Percentiles rank a stretch among this genome's conserved stretches.
Evolutionary conservation across 345 rosid species (phyloP).

Genomic region (Murraya paniculata): DNA sequence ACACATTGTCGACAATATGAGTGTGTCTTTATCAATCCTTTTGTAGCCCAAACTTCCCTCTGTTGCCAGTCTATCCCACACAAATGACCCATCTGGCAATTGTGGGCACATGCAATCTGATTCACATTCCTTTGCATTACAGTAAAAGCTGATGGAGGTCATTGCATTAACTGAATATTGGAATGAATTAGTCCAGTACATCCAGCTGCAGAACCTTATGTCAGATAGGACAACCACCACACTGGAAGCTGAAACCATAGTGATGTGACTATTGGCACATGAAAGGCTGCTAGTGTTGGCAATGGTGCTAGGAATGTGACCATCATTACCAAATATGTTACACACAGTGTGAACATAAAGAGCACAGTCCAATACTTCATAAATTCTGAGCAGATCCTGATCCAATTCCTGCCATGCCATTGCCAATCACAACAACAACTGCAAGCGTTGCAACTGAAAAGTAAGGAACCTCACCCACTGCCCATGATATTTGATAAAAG

Average conservation of each 20-base stretch:
- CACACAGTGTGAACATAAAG: conserved; percentile 27
- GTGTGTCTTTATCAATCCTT: conserved; percentile 20
- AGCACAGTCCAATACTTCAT: conserved; percentile 28
- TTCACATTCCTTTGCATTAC: conserved; percentile 21
- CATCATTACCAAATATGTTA: conserved; percentile 39
- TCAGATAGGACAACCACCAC: conserved; percentile 30
- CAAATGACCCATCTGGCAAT: conserved; percentile 27
- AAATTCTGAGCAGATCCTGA: conserved; percentile 25
- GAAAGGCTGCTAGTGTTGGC: conserved; percentile 35
- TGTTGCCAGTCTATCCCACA: conserved; percentile 30
- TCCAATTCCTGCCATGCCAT: conserved; percentile 31
- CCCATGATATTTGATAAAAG: conserved; percentile 39
- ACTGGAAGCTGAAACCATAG: conserved; percentile 32
- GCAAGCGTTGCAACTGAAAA: conserved; percentile 30
- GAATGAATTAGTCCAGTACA: conserved; percentile 36
- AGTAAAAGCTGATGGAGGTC: conserved; percentile 24
- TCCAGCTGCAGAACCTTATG: conserved; percentile 32
- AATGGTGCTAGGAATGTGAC: conserved; percentile 40
- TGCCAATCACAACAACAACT: conserved; percentile 32
- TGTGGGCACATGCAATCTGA: conserved; percentile 30
- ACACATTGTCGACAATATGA: conserved; percentile 26
- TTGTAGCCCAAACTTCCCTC: conserved; percentile 25
- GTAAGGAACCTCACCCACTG: conserved; percentile 34
- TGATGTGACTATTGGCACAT: conserved; percentile 28
- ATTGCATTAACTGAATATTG: conserved; percentile 19